Evolutionary conservation across 345 rosid genomes (phyloP).

Genomic region (Diplotaxis tenuifolia): DNA sequence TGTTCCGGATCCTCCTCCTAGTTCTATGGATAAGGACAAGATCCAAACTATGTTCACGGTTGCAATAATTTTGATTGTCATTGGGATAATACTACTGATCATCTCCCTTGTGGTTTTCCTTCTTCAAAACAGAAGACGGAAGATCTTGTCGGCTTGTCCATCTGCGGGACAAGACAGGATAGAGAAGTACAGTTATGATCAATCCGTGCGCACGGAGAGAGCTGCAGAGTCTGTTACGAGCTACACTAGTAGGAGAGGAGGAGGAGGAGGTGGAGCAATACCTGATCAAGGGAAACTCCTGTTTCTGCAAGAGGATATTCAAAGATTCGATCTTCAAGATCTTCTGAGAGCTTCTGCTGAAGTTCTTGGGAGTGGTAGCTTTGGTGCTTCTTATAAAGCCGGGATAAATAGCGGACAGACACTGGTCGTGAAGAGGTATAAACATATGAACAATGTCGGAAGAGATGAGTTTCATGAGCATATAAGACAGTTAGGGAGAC

Average conservation of each 20-base stretch:
- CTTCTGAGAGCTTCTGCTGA: conserved; percentile 73
- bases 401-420: conserved; percentile 36
- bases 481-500: conserved; percentile 57
- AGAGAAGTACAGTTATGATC: conserved; percentile 21
- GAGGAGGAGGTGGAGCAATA: conserved; percentile 10
- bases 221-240: conserved; percentile 6
- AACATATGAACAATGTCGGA: conserved; percentile 38
- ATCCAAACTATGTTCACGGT: conserved; percentile 11
- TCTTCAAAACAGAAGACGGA: conserved; percentile 20
- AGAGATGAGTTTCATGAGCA: conserved; percentile 68
- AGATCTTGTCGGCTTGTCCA: conserved; percentile 28
- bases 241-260: conserved; percentile 17
- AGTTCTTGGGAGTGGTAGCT: conserved; percentile 79
- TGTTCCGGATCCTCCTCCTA: background rate
- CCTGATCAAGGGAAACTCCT: conserved; percentile 46
- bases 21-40: background rate
- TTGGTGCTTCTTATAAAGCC: conserved; percentile 75
- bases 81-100: conserved; percentile 24
- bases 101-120: conserved; percentile 29
- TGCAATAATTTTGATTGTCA: conserved; percentile 31
- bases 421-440: conserved; percentile 74
- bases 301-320: conserved; percentile 20
- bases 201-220: conserved; percentile 4
- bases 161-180: conserved; percentile 25
- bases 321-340: conserved; percentile 65